These are phyloP conservation scores for Camelina laxa DNA, from an alignment of 345 rosid species.

Conservation along the genomic window DNA sequence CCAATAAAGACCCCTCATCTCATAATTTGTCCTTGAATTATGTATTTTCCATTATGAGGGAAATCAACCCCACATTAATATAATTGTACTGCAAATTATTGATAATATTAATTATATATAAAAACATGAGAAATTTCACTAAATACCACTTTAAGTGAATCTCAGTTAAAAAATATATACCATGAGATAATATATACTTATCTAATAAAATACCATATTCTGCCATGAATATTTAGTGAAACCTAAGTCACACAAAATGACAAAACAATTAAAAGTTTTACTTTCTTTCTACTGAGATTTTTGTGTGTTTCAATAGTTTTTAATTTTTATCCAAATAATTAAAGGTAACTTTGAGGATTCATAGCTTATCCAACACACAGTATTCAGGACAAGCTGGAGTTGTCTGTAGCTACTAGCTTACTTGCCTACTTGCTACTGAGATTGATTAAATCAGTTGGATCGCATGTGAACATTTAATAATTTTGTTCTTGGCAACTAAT, in stretches of 20 bases:
- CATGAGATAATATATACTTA: not conserved
- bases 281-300: not conserved
- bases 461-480: constrained; percentile 15
- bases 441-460: constrained; percentile 16
- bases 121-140: not conserved
- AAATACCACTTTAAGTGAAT: not conserved
- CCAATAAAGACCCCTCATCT: not conserved
- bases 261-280: no score
- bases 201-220: not conserved
- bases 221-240: not conserved
- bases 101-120: not conserved
- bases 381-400: constrained; percentile 11
- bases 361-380: not conserved
- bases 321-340: not conserved
- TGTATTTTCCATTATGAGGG: not conserved
- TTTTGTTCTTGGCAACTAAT: constrained; percentile 4
- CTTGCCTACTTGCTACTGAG: constrained; percentile 22
- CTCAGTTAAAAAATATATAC: not conserved
- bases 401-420: constrained; percentile 1
- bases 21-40: not conserved
- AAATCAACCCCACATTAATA: constrained; percentile 17
- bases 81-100: constrained; percentile 13
- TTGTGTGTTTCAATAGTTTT: not conserved
- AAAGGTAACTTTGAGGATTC: not conserved
- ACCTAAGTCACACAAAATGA: not conserved